A percentile compares a stretch with the other conserved stretches of the same genome.
phyloP scores from a whole-genome alignment of 2,329 filamentous ascomycete genomes.

The Xylariaceae sp. region DNA sequence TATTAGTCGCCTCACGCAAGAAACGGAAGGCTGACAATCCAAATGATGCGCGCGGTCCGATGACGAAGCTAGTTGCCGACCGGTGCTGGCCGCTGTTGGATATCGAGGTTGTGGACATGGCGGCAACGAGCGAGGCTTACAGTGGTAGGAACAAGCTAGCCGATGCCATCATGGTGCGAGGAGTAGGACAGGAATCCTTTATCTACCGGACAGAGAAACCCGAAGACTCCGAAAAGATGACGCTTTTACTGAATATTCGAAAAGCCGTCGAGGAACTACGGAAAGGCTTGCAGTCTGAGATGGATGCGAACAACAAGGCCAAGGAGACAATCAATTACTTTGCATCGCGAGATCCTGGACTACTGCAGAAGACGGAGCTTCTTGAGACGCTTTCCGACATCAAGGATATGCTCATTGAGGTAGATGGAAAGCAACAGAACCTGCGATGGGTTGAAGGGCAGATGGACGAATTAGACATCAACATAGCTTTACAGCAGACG shows the following conservation, averaged over 20 bases:
- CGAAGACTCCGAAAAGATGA: constrained; percentile 72
- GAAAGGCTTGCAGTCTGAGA: constrained; percentile 78
- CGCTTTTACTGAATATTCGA: constrained; percentile 81
- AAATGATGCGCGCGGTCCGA: constrained; percentile 47
- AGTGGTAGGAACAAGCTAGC: constrained; percentile 60
- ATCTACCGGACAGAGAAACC: constrained; percentile 88
- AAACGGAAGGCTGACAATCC: constrained; percentile 78
- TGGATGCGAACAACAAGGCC: constrained; percentile 79
- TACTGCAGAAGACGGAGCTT: constrained; percentile 74
- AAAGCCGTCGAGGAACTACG: constrained; percentile 91
- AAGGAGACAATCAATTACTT: constrained; percentile 85
- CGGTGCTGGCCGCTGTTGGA: constrained; percentile 92
- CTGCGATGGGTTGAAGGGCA: constrained; percentile 93
- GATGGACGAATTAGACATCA: constrained; percentile 93
- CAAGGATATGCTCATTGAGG: constrained; percentile 88
- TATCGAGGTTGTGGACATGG: constrained; percentile 88
- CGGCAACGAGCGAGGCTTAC: constrained; percentile 58
- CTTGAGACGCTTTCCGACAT: constrained; percentile 74
- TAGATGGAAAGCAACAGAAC: constrained; percentile 94
- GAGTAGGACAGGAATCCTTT: constrained; percentile 82
- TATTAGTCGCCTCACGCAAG: constrained; percentile 86
- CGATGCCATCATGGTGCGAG: constrained; percentile 85
- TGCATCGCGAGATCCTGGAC: constrained; percentile 69
- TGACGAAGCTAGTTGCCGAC: constrained; percentile 82
- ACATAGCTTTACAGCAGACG: constrained; percentile 86